Percentiles rank a stretch among this genome's conserved stretches.
phyloP scores from a whole-genome alignment of 2,329 filamentous ascomycete genomes.

The Ophiognomonia clavigignenti-juglandacearum region DNA sequence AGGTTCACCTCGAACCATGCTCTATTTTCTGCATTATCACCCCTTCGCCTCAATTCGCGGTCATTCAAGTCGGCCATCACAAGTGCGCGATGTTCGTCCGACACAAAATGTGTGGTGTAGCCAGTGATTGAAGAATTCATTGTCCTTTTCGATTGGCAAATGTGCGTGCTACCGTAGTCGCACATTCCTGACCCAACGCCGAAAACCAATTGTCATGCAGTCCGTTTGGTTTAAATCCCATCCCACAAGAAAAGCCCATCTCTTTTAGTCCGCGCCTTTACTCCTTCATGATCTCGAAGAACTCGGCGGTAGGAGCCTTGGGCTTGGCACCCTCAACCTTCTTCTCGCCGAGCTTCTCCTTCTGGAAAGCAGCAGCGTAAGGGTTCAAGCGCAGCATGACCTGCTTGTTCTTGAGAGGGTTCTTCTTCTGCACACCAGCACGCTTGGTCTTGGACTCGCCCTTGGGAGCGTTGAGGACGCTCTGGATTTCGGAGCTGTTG shows the following conservation, averaged over 20 bases:
- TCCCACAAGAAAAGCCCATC: conserved; percentile 9
- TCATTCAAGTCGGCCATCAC: background rate
- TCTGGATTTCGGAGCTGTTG: conserved; percentile 99
- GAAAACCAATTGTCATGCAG: conserved; percentile 17
- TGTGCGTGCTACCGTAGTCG: conserved; percentile 17
- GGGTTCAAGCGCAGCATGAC: conserved; percentile 98
- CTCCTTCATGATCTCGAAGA: conserved; percentile 23
- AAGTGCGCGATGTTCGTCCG: background rate
- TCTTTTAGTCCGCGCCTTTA: conserved; percentile 8
- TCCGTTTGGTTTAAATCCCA: conserved; percentile 13
- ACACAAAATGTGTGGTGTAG: background rate
- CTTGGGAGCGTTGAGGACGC: conserved; percentile 86
- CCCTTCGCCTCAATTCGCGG: background rate
- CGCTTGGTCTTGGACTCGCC: conserved; percentile 89
- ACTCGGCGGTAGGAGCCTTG: conserved; percentile 18
- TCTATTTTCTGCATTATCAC: no score
- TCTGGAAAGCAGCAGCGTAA: conserved; percentile 85
- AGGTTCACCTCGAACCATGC: no score
- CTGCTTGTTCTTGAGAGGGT: conserved; percentile 98
- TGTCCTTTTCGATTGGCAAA: conserved; percentile 17
- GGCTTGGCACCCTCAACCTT: conserved; percentile 34
- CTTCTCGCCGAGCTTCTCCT: conserved; percentile 75
- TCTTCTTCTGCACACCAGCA: conserved; percentile 96
- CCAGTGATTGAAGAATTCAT: conserved; percentile 14
- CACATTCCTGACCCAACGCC: conserved; percentile 18